Percentiles rank a stretch among this genome's conserved stretches.
Conservation (phyloP, 257 asterid genomes). For the Thymus mandschuricus region DNA sequence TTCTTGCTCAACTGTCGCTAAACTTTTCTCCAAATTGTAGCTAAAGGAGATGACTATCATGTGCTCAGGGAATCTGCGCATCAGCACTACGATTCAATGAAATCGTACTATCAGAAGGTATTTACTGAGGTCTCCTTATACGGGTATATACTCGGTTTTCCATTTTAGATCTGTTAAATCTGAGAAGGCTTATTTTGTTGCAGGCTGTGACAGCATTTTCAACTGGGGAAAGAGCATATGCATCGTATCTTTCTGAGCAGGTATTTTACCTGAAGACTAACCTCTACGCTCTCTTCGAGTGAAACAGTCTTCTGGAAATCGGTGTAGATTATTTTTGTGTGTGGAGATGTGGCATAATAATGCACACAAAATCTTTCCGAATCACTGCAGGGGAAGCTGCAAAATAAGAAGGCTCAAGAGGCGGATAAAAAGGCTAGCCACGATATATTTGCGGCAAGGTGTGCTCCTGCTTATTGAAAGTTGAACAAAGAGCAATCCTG, state of each 20-base stretch:
- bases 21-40: constrained; percentile 54
- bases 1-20: constrained; percentile 30
- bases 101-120: constrained; percentile 81
- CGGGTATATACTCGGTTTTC: constrained; percentile 8
- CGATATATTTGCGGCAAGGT: constrained; percentile 82
- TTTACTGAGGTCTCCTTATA: constrained; percentile 22
- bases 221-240: constrained; percentile 73
- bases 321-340: background rate
- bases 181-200: constrained; percentile 39
- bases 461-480: constrained; percentile 36
- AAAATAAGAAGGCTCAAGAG: constrained; percentile 71
- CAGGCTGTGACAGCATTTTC: constrained; percentile 94
- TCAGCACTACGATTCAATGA: constrained; percentile 87
- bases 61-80: constrained; percentile 69
- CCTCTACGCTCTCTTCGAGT: constrained; percentile 19
- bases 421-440: constrained; percentile 93
- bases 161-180: constrained; percentile 21
- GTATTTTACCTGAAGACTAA: constrained; percentile 40
- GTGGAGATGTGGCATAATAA: background rate
- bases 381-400: constrained; percentile 69
- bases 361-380: constrained; percentile 23
- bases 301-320: background rate
- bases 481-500: constrained; percentile 14
- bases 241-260: constrained; percentile 84
- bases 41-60: constrained; percentile 78